Conservation (phyloP, 441 rosid species). For the Breynia disticha region DNA sequence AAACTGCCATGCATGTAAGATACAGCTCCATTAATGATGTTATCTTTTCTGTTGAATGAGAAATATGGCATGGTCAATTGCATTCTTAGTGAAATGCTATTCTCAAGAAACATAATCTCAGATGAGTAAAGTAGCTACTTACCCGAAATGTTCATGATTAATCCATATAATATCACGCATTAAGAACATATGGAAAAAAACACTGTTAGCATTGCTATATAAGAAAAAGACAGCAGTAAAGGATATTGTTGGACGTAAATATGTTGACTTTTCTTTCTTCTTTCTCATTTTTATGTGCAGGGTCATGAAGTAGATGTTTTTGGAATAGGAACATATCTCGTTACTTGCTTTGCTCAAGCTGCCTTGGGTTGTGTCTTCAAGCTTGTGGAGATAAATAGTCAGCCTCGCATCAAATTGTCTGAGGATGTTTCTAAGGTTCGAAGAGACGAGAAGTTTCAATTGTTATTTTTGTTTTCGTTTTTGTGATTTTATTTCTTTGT, state of each 20-base stretch:
- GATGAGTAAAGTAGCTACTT: no score
- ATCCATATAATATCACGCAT: neutral
- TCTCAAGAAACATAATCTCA: no score
- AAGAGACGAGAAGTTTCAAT: neutral
- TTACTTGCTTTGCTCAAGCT: conserved; percentile 85
- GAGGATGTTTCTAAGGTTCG: conserved; percentile 94
- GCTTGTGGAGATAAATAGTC: conserved; percentile 81
- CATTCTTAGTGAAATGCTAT: neutral
- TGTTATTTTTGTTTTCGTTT: neutral
- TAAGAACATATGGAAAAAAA: neutral
- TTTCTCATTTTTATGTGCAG: conserved; percentile 26
- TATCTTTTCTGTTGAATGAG: neutral
- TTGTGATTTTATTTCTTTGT: conserved; percentile 9
- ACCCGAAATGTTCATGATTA: no score
- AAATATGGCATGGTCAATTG: neutral
- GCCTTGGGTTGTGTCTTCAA: conserved; percentile 95
- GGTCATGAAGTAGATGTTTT: conserved; percentile 94
- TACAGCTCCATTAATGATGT: neutral
- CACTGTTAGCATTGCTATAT: no score
- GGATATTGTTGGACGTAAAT: conserved; percentile 1
- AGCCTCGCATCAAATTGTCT: conserved; percentile 94
- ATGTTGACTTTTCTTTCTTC: conserved; percentile 10
- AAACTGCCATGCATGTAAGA: neutral
- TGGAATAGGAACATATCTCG: conserved; percentile 86
- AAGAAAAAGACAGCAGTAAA: neutral